A percentile compares a stretch with the other conserved stretches of the same genome.
phyloP scores from a whole-genome alignment of 371 early-diverging fungal genomes.

The Syncephalastrum sp. region DNA sequence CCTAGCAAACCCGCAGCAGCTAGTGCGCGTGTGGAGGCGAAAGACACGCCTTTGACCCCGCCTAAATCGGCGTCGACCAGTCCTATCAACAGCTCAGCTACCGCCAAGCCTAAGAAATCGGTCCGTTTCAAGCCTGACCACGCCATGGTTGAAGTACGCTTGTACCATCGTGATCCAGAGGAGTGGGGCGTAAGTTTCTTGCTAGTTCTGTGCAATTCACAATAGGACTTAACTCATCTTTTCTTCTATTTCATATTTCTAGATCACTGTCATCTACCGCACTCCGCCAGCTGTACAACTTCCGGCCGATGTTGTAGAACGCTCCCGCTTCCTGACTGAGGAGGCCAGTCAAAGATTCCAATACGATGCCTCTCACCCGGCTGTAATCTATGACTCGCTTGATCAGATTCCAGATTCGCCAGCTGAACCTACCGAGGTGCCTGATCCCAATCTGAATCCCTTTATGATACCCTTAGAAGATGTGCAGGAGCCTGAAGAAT shows the following conservation, averaged over 20 bases:
- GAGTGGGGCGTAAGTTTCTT: conserved; percentile 20
- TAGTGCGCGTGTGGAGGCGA: too few species aligned
- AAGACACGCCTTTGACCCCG: too few species aligned
- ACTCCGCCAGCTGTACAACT: not conserved
- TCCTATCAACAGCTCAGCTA: conserved; percentile 1
- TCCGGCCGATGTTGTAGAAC: not conserved
- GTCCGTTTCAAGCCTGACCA: conserved; percentile 24
- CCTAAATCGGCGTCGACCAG: not conserved
- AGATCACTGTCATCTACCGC: not conserved
- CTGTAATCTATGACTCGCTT: conserved; percentile 24
- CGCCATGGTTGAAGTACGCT: conserved; percentile 17
- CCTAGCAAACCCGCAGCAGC: too few species aligned
- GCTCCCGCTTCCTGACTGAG: conserved; percentile 7
- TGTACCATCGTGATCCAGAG: conserved; percentile 23
- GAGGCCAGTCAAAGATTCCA: conserved; percentile 1
- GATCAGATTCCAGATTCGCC: conserved; percentile 37
- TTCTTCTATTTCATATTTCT: not conserved
- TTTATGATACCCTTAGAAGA: conserved; percentile 17
- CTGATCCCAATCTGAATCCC: conserved; percentile 7
- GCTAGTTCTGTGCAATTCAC: conserved; percentile 2
- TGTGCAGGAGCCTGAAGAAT: not conserved
- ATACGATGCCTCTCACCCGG: conserved; percentile 14
- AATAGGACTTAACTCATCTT: not conserved
- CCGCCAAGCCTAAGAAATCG: conserved; percentile 8
- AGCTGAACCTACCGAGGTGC: conserved; percentile 26